Percentiles rank a stretch among this genome's conserved stretches.
These are phyloP conservation scores for Eucalyptus polyanthemos DNA, from an alignment of 345 rosid species.

Conservation along the genomic window DNA sequence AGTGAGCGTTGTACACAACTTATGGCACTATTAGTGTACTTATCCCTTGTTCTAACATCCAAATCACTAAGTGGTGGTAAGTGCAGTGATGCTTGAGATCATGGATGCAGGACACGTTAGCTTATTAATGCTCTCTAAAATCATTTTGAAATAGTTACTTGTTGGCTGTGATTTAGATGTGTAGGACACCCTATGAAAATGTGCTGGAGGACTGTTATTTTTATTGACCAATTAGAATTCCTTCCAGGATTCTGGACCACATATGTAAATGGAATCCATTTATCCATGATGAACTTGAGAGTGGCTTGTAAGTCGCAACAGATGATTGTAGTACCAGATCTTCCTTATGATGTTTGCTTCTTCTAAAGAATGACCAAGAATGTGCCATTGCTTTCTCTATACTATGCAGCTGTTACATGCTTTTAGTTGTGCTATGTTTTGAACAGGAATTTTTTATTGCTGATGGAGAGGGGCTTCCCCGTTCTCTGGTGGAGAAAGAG, in stretches of 20 bases:
- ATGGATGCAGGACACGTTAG: not conserved
- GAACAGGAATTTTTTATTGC: conserved; percentile 86
- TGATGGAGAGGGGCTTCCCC: conserved; percentile 90
- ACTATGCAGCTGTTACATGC: not conserved
- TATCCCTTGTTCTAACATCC: not conserved
- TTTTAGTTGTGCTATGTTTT: not conserved
- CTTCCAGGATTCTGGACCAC: not conserved
- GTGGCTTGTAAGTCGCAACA: not conserved
- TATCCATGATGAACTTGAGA: not conserved
- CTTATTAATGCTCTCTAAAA: not conserved
- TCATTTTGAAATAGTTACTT: not conserved
- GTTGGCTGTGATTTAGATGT: not conserved
- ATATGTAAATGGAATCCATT: not conserved
- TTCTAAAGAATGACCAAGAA: not conserved
- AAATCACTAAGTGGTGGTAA: not conserved
- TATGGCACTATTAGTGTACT: too few relatives aligned
- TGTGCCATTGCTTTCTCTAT: not conserved
- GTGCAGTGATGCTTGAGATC: not conserved
- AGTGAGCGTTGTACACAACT: too few relatives aligned
- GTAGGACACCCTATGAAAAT: not conserved
- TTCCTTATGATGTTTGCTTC: not conserved
- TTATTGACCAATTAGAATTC: not conserved
- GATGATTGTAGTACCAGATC: not conserved
- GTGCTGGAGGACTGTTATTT: not conserved
- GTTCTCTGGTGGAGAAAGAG: conserved; percentile 77